Base-by-base conservation (phyloP, 2,329 filamentous ascomycete species). In the Microdochium nivale region DNA sequence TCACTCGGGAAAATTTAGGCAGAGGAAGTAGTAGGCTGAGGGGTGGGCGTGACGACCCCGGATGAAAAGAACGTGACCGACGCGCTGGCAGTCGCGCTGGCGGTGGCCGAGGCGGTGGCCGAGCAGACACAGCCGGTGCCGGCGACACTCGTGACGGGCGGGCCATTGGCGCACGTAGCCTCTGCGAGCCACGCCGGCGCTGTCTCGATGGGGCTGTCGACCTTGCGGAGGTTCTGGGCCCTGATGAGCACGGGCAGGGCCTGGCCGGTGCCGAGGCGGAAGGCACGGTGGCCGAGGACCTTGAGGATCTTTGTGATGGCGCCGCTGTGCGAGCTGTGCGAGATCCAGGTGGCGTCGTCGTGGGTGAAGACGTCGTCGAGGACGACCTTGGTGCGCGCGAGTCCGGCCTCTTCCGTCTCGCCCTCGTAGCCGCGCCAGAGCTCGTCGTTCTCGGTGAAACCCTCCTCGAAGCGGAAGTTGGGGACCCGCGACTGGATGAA, bases 171-270 rank as follows among this genome's bases (percentile, higher is more conserved):
- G 57, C 76, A 79, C 3, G 73, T 77, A 2, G 70, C 63, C 37
- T 74, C 67, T 1, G 66, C 55, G 25, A 66, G 65, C 61, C 69
- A 75, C 3, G 66, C 62, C 4, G 56, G 55, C 23, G 66, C 63
- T n/a, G 64, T 66, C n/a, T 62, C 61, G 2, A 60, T 65, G 52
- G 56, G 59, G 8, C 62, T 55, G n/a, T 60, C 55, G 3, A 27
- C 48, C 19, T 52, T 53, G 4, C 54, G 48, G 0, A 70, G 52
- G 44, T 70, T 76, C 57, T 79, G 73, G 1, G 78, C 82, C 65
- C 78, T 81, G 32, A 88, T 78, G 1, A 88, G 72, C 2, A 86
- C 81, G 0, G 85, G 84, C 25, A 88, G 84, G 8, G 85, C 77
- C 52, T 82, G 78, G 9, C 86, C 85, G 0, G 86, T 89, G n/a